Percentiles rank a stretch among this genome's conserved stretches.
phyloP scores from a whole-genome alignment of 148 eudicot species.

The Gaultheria prostrata region DNA sequence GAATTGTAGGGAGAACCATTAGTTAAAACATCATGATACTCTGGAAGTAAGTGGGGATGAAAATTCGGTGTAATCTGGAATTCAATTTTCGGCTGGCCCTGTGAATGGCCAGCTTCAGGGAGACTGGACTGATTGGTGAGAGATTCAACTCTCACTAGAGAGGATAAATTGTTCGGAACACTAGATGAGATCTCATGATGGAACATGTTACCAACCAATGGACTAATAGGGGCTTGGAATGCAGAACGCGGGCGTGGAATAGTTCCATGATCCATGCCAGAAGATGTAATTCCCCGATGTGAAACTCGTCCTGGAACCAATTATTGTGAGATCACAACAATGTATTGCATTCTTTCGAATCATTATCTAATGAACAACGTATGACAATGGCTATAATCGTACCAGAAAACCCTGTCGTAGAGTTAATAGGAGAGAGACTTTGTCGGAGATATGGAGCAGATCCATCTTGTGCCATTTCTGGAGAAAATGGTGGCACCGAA shows the following conservation, averaged over 20 bases:
- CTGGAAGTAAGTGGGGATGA: constrained; percentile 67
- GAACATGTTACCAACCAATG: constrained; percentile 32
- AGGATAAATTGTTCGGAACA: constrained; percentile 54
- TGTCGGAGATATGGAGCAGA: constrained; percentile 37
- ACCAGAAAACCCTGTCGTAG: constrained; percentile 44
- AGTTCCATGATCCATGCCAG: constrained; percentile 37
- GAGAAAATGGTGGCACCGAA: constrained; percentile 33
- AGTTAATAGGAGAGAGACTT: constrained; percentile 41
- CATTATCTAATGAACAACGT: neutral
- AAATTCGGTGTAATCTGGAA: constrained; percentile 33
- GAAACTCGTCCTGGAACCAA: constrained; percentile 41
- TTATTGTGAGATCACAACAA: neutral
- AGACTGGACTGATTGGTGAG: constrained; percentile 40
- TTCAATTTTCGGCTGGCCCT: constrained; percentile 37
- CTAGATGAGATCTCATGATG: constrained; percentile 56
- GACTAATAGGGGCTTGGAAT: constrained; percentile 31
- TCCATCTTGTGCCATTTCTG: constrained; percentile 53
- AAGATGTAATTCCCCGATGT: constrained; percentile 28
- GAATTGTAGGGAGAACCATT: constrained; percentile 41
- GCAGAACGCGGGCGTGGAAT: constrained; percentile 25
- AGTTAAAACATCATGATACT: constrained; percentile 51
- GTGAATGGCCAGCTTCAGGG: constrained; percentile 38
- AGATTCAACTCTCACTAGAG: constrained; percentile 49
- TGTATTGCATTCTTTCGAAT: neutral
- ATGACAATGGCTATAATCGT: constrained; percentile 8